Evolutionary conservation across 257 asterid species (phyloP).

Genomic region (Solanum chiquidenum): DNA sequence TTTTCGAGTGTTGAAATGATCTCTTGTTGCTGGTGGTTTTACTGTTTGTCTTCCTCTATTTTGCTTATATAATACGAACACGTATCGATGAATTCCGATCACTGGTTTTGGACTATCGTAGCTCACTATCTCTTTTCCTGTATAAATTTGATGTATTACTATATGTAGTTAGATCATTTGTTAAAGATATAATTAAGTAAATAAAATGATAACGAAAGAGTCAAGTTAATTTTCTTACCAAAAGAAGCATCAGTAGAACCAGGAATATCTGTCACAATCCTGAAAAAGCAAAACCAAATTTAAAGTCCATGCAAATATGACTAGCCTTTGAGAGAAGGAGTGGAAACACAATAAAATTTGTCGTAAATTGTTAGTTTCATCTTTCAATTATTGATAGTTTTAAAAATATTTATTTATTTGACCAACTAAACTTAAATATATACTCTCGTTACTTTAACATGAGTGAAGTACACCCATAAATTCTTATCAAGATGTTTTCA

Average conservation of each 20-base stretch:
- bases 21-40: conserved; percentile 48
- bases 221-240: conserved; percentile 26
- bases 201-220: not conserved
- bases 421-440: no score
- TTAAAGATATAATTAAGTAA: not conserved
- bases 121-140: conserved; percentile 66
- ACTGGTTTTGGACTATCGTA: conserved; percentile 68
- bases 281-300: conserved; percentile 10
- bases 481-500: no score
- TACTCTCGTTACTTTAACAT: no score
- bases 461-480: no score
- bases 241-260: conserved; percentile 78
- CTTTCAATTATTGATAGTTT: no score
- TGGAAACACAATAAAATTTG: no score
- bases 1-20: conserved; percentile 45
- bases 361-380: no score
- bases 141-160: not conserved
- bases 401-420: no score
- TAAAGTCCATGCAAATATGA: not conserved
- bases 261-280: conserved; percentile 85
- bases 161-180: not conserved
- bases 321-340: not conserved
- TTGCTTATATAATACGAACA: conserved; percentile 66
- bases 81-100: conserved; percentile 77
- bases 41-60: conserved; percentile 38